Evolutionary conservation across 768 basidiomycete genomes (phyloP), one percentile per base, ranked within the genome.

Genomic region (Tephrocybe sp.): DNA sequence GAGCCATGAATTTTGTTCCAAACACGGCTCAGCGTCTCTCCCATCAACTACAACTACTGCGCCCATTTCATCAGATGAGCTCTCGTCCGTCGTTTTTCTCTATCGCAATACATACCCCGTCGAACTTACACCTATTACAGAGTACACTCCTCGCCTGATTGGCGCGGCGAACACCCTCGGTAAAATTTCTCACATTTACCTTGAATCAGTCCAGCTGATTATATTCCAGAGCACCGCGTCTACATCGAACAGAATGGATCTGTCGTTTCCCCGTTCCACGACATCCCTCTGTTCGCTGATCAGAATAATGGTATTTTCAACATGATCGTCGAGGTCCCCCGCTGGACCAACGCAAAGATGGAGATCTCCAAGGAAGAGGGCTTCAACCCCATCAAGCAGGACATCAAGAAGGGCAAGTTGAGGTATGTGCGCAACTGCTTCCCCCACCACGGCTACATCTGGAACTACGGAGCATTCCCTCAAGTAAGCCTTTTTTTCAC

Each of bases 321-420:
- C 87, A 98, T 98, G 92, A 77, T 97, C 70, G 94, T 97, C 72
- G 92, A 97, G 75, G 83, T 96, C 49, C 97, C 97, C 41, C 89
- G 97, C 64, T 99, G 97, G 97, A 97, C 95, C 70, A 98, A 99
- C 78, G 97, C 97, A 46, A 98, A 99, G 82, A 90, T 98, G 89
- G 97, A 99, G 75, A 97, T 97, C 70, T 96, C 82, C 72, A 99
- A 97, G 73, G 94, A 97, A 63, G 96, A 98, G 70, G 47, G 83
- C n/a, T 92, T 98, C 84, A 99, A 99, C 76, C 97, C 97, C 63
- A 98, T 99, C 87, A 96, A 97, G 71, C 97, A 99, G 76, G 96
- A 98, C 69, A 87, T 90, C 70, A 98, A 97, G 77, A 93, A 92
- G 74, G 92, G 92, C 63, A 91, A 89, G 65, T 75, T 98, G 69